Conservation (phyloP, 2,329 filamentous ascomycete genomes). For the Cladophialophora carrionii region DNA sequence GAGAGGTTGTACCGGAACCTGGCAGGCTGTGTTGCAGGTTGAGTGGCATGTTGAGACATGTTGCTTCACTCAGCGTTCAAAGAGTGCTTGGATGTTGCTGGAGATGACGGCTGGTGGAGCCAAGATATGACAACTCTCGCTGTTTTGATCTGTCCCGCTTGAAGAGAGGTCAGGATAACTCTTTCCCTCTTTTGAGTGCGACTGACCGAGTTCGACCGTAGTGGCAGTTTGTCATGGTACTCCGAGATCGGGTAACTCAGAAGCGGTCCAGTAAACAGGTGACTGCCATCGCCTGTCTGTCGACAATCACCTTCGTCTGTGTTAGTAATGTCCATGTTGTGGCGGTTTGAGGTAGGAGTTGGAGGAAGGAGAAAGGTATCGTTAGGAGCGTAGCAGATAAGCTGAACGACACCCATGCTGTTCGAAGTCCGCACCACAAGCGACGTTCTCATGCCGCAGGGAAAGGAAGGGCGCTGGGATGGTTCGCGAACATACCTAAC, state of each 20-base stretch:
- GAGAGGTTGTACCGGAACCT: conserved; percentile 78
- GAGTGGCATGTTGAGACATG: conserved; percentile 50
- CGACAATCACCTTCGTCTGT: conserved; percentile 1
- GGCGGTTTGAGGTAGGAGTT: not conserved
- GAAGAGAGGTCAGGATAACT: not conserved
- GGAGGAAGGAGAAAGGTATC: not conserved
- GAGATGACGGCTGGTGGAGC: not conserved
- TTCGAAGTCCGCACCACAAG: conserved; percentile 6
- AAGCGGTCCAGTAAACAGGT: not conserved
- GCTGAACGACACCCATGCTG: not conserved
- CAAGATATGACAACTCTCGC: not conserved
- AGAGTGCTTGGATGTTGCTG: not conserved
- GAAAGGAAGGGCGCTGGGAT: not conserved
- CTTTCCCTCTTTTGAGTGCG: not conserved
- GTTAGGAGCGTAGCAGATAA: not conserved
- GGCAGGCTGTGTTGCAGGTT: conserved; percentile 74
- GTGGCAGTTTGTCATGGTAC: conserved; percentile 25
- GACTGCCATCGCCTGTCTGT: conserved; percentile 14
- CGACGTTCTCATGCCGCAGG: conserved; percentile 15
- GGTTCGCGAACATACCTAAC: conserved; percentile 24
- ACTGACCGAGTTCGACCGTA: conserved; percentile 21
- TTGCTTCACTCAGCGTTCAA: conserved; percentile 11
- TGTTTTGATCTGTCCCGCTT: not conserved
- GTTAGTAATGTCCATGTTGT: conserved; percentile 23
- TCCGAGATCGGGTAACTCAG: conserved; percentile 13